Conservation (phyloP, 1,139 yeast species). For the Insectozyma bohioensis region DNA sequence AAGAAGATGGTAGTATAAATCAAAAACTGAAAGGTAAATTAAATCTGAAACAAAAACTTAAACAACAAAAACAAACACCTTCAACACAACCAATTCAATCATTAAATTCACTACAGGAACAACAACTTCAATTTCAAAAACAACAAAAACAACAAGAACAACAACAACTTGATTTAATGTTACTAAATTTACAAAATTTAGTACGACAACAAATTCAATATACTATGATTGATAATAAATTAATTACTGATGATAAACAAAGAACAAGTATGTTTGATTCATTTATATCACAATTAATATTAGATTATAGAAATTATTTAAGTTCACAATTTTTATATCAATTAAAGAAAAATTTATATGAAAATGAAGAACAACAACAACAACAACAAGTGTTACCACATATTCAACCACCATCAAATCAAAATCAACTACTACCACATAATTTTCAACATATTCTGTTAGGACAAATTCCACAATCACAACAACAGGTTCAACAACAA, state of each 20-base stretch:
- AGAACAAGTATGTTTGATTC: slow-evolving; percentile 23
- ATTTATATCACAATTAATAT: slow-evolving; percentile 24
- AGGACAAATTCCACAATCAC: not conserved
- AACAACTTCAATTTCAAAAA: not conserved
- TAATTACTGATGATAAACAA: slow-evolving; percentile 17
- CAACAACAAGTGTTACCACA: slow-evolving; percentile 2
- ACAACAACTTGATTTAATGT: slow-evolving; percentile 2
- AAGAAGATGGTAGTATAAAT: not conserved
- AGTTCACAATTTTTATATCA: slow-evolving; percentile 13
- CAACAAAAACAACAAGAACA: slow-evolving; percentile 1
- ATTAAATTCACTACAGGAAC: not conserved
- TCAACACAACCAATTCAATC: not conserved
- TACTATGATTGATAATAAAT: slow-evolving; percentile 15
- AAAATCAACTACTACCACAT: slow-evolving; percentile 1
- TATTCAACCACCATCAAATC: slow-evolving; percentile 4
- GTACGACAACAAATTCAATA: slow-evolving; percentile 19
- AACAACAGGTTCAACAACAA: slow-evolving; percentile 1
- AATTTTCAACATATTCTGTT: too few relatives aligned
- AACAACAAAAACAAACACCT: not conserved
- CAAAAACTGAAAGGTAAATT: too few relatives aligned
- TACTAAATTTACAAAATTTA: slow-evolving; percentile 18
- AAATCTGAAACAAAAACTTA: not conserved
- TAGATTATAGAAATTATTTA: slow-evolving; percentile 20
- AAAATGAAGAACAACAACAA: slow-evolving; percentile 3
- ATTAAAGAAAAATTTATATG: slow-evolving; percentile 11